phyloP scores from a whole-genome alignment of 2,329 filamentous ascomycete genomes.

The Sarocladium strictum region DNA sequence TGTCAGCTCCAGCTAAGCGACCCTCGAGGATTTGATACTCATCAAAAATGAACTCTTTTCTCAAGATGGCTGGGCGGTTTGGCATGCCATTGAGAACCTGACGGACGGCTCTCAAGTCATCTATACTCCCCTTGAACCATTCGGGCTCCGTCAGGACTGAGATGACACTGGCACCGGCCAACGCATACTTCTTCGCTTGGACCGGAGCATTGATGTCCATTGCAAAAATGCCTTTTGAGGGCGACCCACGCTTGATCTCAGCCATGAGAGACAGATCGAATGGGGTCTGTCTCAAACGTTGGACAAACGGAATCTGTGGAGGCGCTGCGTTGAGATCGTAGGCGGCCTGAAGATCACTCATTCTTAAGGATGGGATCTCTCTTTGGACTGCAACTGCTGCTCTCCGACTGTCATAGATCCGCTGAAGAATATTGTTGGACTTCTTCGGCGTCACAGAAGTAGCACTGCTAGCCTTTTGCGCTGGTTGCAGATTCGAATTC shows the following conservation, averaged over 20 bases:
- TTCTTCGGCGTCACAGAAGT: constrained; percentile 35
- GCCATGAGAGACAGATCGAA: constrained; percentile 93
- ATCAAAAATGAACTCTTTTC: constrained; percentile 97
- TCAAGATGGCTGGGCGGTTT: constrained; percentile 82
- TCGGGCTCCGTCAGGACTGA: constrained; percentile 98
- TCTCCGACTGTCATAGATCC: constrained; percentile 80
- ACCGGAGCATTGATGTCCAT: constrained; percentile 80
- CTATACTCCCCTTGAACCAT: constrained; percentile 98
- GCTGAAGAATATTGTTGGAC: constrained; percentile 80
- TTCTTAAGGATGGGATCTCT: constrained; percentile 75
- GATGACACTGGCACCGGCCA: constrained; percentile 92
- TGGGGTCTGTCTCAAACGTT: constrained; percentile 72
- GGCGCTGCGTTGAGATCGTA: constrained; percentile 82
- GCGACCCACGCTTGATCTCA: constrained; percentile 94
- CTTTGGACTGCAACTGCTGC: constrained; percentile 75
- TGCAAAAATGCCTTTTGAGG: constrained; percentile 92
- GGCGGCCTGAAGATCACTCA: constrained; percentile 75
- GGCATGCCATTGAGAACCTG: constrained; percentile 87
- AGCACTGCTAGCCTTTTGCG: constrained; percentile 22
- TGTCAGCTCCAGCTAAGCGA: constrained; percentile 86
- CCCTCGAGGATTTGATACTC: constrained; percentile 98
- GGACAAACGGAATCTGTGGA: constrained; percentile 73
- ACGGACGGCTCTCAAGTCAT: constrained; percentile 81
- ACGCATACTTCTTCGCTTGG: constrained; percentile 86
- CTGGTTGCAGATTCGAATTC: constrained; percentile 54